Base-by-base conservation (phyloP, 2,329 filamentous ascomycete genomes). In the Diatrype stigma region DNA sequence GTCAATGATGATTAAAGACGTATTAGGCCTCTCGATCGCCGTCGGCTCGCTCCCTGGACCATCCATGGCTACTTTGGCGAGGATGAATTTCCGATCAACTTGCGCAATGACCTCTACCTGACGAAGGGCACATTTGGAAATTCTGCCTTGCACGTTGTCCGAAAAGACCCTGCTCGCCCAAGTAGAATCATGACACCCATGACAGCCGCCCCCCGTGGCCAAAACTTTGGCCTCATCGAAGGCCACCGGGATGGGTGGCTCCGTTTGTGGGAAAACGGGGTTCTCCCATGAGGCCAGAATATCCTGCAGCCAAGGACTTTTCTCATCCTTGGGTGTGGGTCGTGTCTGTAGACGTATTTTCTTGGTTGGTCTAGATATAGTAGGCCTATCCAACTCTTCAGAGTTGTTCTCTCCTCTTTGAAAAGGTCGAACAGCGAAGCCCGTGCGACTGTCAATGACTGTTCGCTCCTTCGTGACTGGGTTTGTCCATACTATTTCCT, bases 1-100 rank as follows among this genome's bases (percentile, higher is more conserved):
- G 63, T 99, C 94, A 6, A 96, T 78, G 0, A 96, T 77, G 4
- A 97, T 71, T 1, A 84, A 23, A 46, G 64, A 51, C 11, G 46
- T 30, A 5, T 37, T 30, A 6, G 38, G 16, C 37, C 52, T 23
- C 42, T 42, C 6, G 16, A 6, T 6, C 12, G 19, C 16, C 53
- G 50, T 6, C 30, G 3, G 16, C 26, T 26, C 22, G 6, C 6
- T 5, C 14, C 46, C 37, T 21, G 52, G 38, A 22, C 21, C 62
- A 14, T 65, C 52, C 3, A 63, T 47, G 0, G 68, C 65, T 46
- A 89, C 70, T 55, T 81, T 86, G 21, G 84, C 75, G 1, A 99
- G 71, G 16, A 99, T 87, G 64, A 96, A 99, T 66, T 99, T 99
- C 14, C 74, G 77, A 65, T 97, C 93, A 1, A 99, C 86, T 63